phyloP scores from a whole-genome alignment of 352 stramenopile genomes.

The Sclerospora graminicola region DNA sequence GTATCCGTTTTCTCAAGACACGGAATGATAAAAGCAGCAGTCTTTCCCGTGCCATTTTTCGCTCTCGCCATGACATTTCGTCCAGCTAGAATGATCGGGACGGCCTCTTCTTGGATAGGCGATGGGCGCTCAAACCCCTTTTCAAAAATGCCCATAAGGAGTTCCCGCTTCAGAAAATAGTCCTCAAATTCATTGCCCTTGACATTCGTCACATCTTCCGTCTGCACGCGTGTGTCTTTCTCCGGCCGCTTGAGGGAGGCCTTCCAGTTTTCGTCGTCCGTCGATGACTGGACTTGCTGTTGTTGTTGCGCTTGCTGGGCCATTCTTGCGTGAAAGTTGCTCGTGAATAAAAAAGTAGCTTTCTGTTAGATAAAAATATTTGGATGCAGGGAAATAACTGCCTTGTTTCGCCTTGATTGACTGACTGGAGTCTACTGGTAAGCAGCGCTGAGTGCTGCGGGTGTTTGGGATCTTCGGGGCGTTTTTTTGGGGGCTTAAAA shows the following conservation, averaged over 20 bases:
- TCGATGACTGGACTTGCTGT: slow-evolving; percentile 5
- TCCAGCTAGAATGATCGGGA: slow-evolving; percentile 97
- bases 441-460: too few species aligned
- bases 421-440: too few species aligned
- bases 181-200: slow-evolving; percentile 99
- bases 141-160: slow-evolving; percentile 99
- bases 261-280: slow-evolving; percentile 64
- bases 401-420: too few species aligned
- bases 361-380: too few species aligned
- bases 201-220: slow-evolving; percentile 96
- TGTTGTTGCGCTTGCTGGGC: slow-evolving; percentile 17
- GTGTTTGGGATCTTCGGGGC: too few species aligned
- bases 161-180: slow-evolving; percentile 98
- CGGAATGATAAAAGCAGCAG: slow-evolving; percentile 98
- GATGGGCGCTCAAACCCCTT: slow-evolving; percentile 99
- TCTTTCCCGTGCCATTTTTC: slow-evolving; percentile 99
- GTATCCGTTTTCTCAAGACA: slow-evolving; percentile 99
- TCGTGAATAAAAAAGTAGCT: too few species aligned
- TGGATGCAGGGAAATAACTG: too few species aligned
- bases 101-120: slow-evolving; percentile 98
- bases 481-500: too few species aligned
- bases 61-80: slow-evolving; percentile 96
- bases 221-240: slow-evolving; percentile 86
- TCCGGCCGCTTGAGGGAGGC: slow-evolving; percentile 60
- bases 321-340: slow-evolving; percentile 15